Base-by-base conservation (phyloP, 345 rosid genomes). In the Murraya koenigii region DNA sequence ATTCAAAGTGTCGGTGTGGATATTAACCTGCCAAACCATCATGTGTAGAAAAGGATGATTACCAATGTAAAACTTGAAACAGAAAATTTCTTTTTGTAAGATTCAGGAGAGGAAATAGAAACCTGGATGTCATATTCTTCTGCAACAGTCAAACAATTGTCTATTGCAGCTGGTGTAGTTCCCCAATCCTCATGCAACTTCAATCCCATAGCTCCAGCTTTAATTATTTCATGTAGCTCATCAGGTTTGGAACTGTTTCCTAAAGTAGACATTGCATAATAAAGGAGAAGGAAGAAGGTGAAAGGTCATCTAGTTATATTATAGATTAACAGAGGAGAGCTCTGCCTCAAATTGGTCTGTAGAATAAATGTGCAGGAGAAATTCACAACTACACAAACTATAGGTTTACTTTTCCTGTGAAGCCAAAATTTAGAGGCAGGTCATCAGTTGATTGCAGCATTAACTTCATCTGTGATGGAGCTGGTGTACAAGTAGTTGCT, bases 131-230 rank as follows among this genome's bases (percentile, higher is more conserved):
- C 98, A 83, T 88, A 77, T 81, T 84, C 86, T 55, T 94, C 98
- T 74, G 92, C 98, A 55, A 92, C 90, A 73, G 87, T 25, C 90
- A 96, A 91, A 85, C 97, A 94, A 77, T 85, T 94, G 79, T 96
- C 97, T 80, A 96, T 96, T 10, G 95, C 94, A 80, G 98, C 98
- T 72, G 98, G 98, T 32, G 98, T 96, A 75, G 85, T 88, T 86
- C 99, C 99, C 99, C 99, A 96, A 84, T 96, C 98, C 84, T 96
- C 99, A 79, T 96, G 99, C 81, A 96, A 82, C 89, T 96, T 96
- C 80, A 96, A 80, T 56, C 99, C 99, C 98, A 96, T 96, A 82
- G 99, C 99, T 77, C 99, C 98, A 35, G 98, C 97, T 86, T 78
- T 90, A 69, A 96, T 63, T 79, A 96, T 91, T 67, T 88, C 92